Evolutionary conservation across 1,139 yeast genomes (phyloP).

Genomic region (Saccharomyces pastorianus): DNA sequence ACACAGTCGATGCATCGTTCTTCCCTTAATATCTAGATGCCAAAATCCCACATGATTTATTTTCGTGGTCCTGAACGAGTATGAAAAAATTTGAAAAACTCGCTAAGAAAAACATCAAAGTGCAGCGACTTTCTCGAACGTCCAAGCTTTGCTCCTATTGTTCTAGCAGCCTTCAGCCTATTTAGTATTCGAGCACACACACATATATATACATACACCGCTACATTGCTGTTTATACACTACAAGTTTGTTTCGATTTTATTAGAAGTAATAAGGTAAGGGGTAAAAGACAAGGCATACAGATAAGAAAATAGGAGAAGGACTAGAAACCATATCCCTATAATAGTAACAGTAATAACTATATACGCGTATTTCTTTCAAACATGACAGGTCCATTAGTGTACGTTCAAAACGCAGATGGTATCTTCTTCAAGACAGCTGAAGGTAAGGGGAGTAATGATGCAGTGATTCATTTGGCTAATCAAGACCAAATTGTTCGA

Average conservation of each 20-base stretch:
- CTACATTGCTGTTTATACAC: neutral
- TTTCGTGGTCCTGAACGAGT: neutral
- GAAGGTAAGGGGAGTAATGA: slow-evolving; percentile 6
- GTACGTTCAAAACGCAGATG: slow-evolving; percentile 24
- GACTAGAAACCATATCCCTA: neutral
- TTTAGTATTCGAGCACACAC: neutral
- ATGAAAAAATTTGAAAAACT: neutral
- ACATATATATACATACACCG: neutral
- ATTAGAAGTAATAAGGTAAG: neutral
- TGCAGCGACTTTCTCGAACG: neutral
- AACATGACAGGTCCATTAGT: slow-evolving; percentile 24
- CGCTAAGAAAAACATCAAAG: neutral
- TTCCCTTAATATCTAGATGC: neutral
- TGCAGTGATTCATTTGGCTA: slow-evolving; percentile 21
- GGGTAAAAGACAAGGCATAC: neutral
- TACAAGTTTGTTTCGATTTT: neutral
- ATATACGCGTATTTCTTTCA: neutral
- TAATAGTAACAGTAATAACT: neutral
- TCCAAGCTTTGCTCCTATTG: neutral
- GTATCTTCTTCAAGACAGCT: slow-evolving; percentile 23
- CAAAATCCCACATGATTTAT: neutral
- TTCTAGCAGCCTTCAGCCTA: neutral
- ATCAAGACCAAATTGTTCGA: slow-evolving; percentile 21
- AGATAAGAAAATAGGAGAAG: neutral
- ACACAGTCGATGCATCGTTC: neutral